A percentile compares a stretch with the other conserved stretches of the same genome.
Conservation (phyloP, 2,329 filamentous ascomycete genomes). For the Colletotrichum gigasporum region DNA sequence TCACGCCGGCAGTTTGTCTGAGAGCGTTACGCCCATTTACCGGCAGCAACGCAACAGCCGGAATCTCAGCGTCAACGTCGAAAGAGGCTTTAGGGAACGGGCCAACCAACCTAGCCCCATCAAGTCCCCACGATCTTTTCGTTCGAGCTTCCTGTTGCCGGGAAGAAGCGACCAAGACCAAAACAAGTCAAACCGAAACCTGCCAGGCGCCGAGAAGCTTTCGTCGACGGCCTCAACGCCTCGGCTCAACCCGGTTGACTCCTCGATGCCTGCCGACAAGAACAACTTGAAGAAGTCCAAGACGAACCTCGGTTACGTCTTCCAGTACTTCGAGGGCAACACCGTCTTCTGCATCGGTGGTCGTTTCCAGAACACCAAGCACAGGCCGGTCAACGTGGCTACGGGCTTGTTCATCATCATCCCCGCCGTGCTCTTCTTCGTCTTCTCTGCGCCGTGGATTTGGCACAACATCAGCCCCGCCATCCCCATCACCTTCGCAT, state of each 20-base stretch:
- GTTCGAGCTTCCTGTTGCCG: constrained; percentile 77
- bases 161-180: constrained; percentile 60
- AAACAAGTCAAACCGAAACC: constrained; percentile 63
- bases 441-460: constrained; percentile 83
- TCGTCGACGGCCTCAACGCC: constrained; percentile 83
- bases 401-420: constrained; percentile 84
- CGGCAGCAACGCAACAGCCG: constrained; percentile 48
- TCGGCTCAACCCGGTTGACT: constrained; percentile 62
- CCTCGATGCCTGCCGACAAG: constrained; percentile 27
- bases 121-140: constrained; percentile 80
- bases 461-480: constrained; percentile 90
- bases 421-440: constrained; percentile 85
- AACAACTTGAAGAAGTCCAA: constrained; percentile 40
- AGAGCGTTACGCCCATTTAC: constrained; percentile 83
- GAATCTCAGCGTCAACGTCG: constrained; percentile 66
- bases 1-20: constrained; percentile 70
- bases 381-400: constrained; percentile 87
- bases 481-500: constrained; percentile 88
- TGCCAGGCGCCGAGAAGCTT: constrained; percentile 81
- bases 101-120: constrained; percentile 66
- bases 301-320: constrained; percentile 55
- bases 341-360: constrained; percentile 90
- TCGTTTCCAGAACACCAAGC: constrained; percentile 85
- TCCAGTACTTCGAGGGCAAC: constrained; percentile 91
- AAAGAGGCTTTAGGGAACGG: constrained; percentile 65